phyloP scores from a whole-genome alignment of 2,329 filamentous ascomycete genomes.

The Ceratocystis cacaofunesta region DNA sequence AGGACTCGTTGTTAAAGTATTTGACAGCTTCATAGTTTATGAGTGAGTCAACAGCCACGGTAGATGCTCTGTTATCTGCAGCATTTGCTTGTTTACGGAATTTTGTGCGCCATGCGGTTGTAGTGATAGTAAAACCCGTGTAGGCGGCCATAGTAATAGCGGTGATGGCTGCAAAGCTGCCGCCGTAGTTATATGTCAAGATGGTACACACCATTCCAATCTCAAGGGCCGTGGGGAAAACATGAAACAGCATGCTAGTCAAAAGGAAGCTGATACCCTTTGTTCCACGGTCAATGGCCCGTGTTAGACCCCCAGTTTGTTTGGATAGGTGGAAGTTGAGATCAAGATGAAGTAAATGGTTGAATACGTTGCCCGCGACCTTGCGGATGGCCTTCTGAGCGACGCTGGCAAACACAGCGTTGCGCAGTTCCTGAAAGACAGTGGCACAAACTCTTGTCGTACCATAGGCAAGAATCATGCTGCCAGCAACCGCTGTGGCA shows the following conservation, averaged over 20 bases:
- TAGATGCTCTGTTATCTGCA: constrained; percentile 89
- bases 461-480: constrained; percentile 88
- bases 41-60: constrained; percentile 85
- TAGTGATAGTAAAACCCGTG: constrained; percentile 91
- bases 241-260: constrained; percentile 96
- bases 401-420: constrained; percentile 92
- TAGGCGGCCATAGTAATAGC: constrained; percentile 84
- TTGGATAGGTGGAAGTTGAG: constrained; percentile 86
- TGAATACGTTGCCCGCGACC: constrained; percentile 84
- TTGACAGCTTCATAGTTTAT: constrained; percentile 99
- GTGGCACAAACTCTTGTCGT: constrained; percentile 76
- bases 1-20: constrained; percentile 98
- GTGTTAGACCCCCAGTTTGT: constrained; percentile 84
- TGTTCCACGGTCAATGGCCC: constrained; percentile 89
- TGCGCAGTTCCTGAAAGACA: constrained; percentile 81
- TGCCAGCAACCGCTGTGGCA: constrained; percentile 73
- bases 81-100: constrained; percentile 91
- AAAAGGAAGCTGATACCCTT: constrained; percentile 97
- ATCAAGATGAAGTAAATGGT: constrained; percentile 76
- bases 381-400: constrained; percentile 89
- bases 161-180: constrained; percentile 82
- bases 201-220: constrained; percentile 95
- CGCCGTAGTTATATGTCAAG: constrained; percentile 87
- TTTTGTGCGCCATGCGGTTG: constrained; percentile 92
- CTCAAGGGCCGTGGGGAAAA: constrained; percentile 83